Conservation (phyloP, 306 rosid species). For the Cucurbita moschata region DNA sequence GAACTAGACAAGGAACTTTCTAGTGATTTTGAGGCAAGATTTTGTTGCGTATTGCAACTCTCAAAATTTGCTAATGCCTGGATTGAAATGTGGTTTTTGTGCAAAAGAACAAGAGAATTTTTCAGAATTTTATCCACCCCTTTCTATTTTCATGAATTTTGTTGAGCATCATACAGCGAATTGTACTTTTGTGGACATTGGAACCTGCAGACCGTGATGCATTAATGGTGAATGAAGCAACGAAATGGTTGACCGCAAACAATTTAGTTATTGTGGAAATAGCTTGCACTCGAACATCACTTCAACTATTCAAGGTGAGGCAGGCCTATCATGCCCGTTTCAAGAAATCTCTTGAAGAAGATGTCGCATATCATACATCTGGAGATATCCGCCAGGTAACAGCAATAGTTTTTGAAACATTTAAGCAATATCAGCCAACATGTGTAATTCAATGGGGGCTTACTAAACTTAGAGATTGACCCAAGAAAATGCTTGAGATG, state of each 20-base stretch:
- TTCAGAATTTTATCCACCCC: neutral
- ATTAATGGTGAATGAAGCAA: slow-evolving; percentile 29
- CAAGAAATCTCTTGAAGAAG: slow-evolving; percentile 50
- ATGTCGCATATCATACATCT: slow-evolving; percentile 40
- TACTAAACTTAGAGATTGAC: neutral
- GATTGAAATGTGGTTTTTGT: neutral
- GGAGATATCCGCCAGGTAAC: slow-evolving; percentile 48
- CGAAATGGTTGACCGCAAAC: slow-evolving; percentile 27
- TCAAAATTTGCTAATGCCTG: neutral
- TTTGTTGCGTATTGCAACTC: neutral
- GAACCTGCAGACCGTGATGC: slow-evolving; percentile 46
- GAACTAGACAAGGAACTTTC: slow-evolving; percentile 39
- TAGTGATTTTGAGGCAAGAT: slow-evolving; percentile 41
- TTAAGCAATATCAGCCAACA: neutral
- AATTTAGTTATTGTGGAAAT: slow-evolving; percentile 33
- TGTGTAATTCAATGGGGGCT: neutral
- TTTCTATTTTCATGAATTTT: neutral
- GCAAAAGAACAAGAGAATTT: neutral
- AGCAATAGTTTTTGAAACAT: neutral
- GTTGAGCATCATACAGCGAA: slow-evolving; percentile 15
- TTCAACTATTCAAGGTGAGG: slow-evolving; percentile 20
- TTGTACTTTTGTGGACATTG: slow-evolving; percentile 36
- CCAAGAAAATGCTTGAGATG: neutral
- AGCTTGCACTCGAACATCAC: slow-evolving; percentile 33
- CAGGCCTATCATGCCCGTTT: slow-evolving; percentile 37